Conservation (phyloP, 345 rosid species). For the Physaria fendleri region DNA sequence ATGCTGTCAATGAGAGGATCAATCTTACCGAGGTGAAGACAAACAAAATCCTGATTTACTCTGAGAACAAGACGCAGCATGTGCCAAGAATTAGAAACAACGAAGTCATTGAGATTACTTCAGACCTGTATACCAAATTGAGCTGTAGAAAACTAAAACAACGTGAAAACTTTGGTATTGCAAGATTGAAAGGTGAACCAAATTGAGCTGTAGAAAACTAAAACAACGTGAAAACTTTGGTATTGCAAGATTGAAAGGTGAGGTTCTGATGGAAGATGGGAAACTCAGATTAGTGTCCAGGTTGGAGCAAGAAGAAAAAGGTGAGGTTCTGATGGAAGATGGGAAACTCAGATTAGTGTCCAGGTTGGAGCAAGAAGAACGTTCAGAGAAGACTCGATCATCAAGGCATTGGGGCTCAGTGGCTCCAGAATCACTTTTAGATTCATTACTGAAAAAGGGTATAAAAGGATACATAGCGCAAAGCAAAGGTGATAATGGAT, state of each 20-base stretch:
- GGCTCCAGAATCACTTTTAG: conserved; percentile 40
- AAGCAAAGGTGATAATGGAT: conserved; percentile 22
- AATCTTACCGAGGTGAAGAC: conserved; percentile 24
- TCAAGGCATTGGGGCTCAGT: conserved; percentile 48
- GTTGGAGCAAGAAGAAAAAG: conserved; percentile 23
- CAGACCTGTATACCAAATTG: conserved; percentile 45
- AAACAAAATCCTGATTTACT: conserved; percentile 31
- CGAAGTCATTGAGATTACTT: conserved; percentile 40
- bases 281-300: conserved; percentile 38
- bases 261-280: conserved; percentile 41
- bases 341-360: conserved; percentile 43
- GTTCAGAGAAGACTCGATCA: conserved; percentile 25
- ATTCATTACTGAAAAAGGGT: conserved; percentile 44
- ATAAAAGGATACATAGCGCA: conserved; percentile 40
- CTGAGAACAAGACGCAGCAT: conserved; percentile 42
- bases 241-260: conserved; percentile 58
- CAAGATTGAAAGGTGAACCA: conserved; percentile 67
- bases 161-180: conserved; percentile 28
- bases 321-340: conserved; percentile 37
- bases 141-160: conserved; percentile 42
- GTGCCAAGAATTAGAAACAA: conserved; percentile 35
- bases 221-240: conserved; percentile 28
- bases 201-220: conserved; percentile 41
- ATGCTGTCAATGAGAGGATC: conserved; percentile 37
- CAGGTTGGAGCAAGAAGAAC: conserved; percentile 25